Conservation (phyloP, 345 rosid genomes). For the Acer yangbiense region DNA sequence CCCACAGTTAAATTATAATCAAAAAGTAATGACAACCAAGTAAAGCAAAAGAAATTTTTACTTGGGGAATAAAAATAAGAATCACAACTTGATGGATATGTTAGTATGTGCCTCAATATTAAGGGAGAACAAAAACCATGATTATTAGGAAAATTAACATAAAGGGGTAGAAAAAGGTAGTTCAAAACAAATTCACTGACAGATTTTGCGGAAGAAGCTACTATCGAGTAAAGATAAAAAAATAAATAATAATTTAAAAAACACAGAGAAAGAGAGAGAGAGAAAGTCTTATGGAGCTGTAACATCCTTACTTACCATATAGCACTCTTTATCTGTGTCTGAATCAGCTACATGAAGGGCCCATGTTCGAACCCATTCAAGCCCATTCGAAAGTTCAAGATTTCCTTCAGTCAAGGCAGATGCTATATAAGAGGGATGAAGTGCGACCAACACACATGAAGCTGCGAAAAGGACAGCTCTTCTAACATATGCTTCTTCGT, state of each 20-base stretch:
- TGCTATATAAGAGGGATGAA: constrained; percentile 83
- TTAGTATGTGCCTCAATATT: too few relatives aligned
- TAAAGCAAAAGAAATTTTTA: too few relatives aligned
- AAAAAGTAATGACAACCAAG: too few relatives aligned
- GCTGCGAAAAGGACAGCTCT: constrained; percentile 87
- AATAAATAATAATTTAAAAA: background rate
- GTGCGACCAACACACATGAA: constrained; percentile 72
- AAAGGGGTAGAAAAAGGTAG: too few relatives aligned
- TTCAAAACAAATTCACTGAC: too few relatives aligned
- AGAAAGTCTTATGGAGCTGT: background rate
- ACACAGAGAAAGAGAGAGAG: background rate
- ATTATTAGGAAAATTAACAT: too few relatives aligned
- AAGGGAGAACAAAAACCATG: too few relatives aligned
- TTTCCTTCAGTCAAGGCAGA: constrained; percentile 78
- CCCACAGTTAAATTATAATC: too few relatives aligned
- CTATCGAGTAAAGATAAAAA: background rate
- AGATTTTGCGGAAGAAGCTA: background rate
- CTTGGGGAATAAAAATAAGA: too few relatives aligned
- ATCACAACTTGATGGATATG: too few relatives aligned
- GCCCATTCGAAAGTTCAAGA: constrained; percentile 66
- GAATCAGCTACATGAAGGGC: constrained; percentile 77
- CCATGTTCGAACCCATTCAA: constrained; percentile 92
- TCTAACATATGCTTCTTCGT: constrained; percentile 91
- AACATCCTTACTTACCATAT: constrained; percentile 53
- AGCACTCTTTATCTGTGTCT: constrained; percentile 85